Evolutionary conservation across 768 basidiomycete species (phyloP), one percentile per base, ranked within the genome.

Genomic region (Dioszegia hungarica): DNA sequence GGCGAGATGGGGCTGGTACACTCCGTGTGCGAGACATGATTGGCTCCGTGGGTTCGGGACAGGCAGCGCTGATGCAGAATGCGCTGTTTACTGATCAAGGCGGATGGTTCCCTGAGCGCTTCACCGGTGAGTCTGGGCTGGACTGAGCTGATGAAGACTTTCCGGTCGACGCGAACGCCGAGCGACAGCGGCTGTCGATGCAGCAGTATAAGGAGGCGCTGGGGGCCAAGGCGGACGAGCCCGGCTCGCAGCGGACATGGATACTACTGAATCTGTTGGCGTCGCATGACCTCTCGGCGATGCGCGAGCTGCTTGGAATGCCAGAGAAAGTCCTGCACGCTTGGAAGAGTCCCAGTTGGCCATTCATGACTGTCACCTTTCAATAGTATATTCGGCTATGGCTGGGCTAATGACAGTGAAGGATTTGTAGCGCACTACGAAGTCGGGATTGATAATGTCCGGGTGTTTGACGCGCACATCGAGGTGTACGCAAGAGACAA

Each of bases 241-340:
- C 39, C 4, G 24, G 34, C 33, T 31, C 46, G 5, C 54, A 29
- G 20, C 20, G 34, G 19, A 58, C 57, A 24, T 68, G 66, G 54
- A 53, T 20, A 2, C 45, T 73, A 12, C 63, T 75, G 15, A 66
- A 64, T 14, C 38, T 56, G 3, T 59, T 75, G 3, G 69, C 63
- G 5, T 59, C 61, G 27, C 73, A 75, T 56, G 73, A 75, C 57
- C 54, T 75, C 15, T 59, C 54, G 12, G 71, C 69, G 6, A 75
- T 75, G 73, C 59, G 73, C 3, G 71, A 75, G 48, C 51, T 71
- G 0, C 25, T 73, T 19, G 73, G 73, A 12, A 52, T 67, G 63
- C 71, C 73, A 3, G 39, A 57, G 39, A 46, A 59, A 9, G 54
- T 59, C 25, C 20, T 68, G 36, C 57, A 34, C 3, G 59, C 63